phyloP scores from a whole-genome alignment of 1,284 basidiomycete genomes.

The Apiotrichum akiyoshidainum region DNA sequence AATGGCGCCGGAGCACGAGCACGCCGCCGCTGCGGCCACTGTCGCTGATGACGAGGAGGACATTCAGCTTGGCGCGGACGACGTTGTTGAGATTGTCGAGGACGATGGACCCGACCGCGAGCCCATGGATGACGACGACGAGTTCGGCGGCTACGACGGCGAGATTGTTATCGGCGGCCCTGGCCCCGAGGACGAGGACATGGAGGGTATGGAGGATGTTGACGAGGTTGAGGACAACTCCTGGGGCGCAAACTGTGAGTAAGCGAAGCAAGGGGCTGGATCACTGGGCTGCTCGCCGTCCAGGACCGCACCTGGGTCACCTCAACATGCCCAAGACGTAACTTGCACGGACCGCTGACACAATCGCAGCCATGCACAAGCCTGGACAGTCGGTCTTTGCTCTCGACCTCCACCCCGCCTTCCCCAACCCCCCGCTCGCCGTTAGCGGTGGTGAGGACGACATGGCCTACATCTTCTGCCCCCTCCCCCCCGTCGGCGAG shows the following conservation, averaged over 20 bases:
- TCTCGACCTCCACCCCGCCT: conserved; percentile 67
- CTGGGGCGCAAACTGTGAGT: conserved; percentile 26
- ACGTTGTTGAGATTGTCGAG: conserved; percentile 51
- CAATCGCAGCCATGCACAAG: conserved; percentile 41
- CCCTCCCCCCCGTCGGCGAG: conserved; percentile 30
- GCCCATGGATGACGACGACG: conserved; percentile 55
- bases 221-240: conserved; percentile 33
- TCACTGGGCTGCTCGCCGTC: no score
- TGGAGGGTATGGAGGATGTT: conserved; percentile 19
- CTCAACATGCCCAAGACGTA: not conserved
- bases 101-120: conserved; percentile 63
- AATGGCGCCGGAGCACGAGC: conserved; percentile 7
- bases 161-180: conserved; percentile 51
- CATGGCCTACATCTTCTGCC: conserved; percentile 77
- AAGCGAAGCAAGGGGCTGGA: not conserved
- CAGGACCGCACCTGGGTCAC: not conserved
- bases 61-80: conserved; percentile 44
- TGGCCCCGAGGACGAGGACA: conserved; percentile 32
- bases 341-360: conserved; percentile 3
- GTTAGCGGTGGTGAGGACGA: conserved; percentile 95
- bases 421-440: conserved; percentile 75
- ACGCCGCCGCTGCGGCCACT: not conserved
- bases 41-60: conserved; percentile 31
- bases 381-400: conserved; percentile 70
- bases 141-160: conserved; percentile 53